Percentiles rank a stretch among this genome's conserved stretches.
Evolutionary conservation across 306 rosid genomes (phyloP).

Genomic region (Malus sieversii): DNA sequence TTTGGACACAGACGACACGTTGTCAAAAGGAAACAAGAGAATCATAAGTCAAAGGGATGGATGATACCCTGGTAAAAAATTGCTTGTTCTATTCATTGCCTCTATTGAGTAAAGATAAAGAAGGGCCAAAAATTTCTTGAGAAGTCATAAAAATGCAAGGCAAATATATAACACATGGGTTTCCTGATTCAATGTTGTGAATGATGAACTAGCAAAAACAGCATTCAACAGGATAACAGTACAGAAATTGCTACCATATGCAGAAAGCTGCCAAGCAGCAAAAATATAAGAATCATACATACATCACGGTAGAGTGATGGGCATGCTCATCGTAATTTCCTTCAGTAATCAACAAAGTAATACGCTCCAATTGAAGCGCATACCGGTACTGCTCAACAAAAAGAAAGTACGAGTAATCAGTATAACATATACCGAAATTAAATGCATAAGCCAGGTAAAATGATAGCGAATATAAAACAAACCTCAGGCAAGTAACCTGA

Average conservation of each 20-base stretch:
- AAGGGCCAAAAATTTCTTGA: neutral
- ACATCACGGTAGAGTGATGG: constrained; percentile 47
- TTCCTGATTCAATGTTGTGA: neutral
- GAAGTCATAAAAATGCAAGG: neutral
- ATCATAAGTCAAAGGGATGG: neutral
- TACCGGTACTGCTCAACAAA: constrained; percentile 48
- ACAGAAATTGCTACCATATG: constrained; percentile 2
- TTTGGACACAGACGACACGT: neutral
- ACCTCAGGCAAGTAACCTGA: constrained; percentile 51
- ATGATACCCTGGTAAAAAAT: neutral
- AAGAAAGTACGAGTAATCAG: neutral
- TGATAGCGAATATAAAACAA: constrained; percentile 3
- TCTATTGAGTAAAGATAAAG: neutral
- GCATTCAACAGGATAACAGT: neutral
- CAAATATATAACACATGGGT: neutral
- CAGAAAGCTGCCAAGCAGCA: neutral
- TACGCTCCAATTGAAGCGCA: constrained; percentile 48
- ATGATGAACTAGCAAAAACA: neutral
- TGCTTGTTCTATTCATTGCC: neutral
- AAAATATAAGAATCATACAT: constrained; percentile 33
- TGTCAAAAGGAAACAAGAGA: neutral
- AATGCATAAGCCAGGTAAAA: neutral
- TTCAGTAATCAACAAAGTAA: constrained; percentile 45
- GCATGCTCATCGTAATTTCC: constrained; percentile 43
- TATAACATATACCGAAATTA: neutral